Base-by-base conservation (phyloP, 371 early-diverging fungal genomes). In the Fennellomyces sp. region DNA sequence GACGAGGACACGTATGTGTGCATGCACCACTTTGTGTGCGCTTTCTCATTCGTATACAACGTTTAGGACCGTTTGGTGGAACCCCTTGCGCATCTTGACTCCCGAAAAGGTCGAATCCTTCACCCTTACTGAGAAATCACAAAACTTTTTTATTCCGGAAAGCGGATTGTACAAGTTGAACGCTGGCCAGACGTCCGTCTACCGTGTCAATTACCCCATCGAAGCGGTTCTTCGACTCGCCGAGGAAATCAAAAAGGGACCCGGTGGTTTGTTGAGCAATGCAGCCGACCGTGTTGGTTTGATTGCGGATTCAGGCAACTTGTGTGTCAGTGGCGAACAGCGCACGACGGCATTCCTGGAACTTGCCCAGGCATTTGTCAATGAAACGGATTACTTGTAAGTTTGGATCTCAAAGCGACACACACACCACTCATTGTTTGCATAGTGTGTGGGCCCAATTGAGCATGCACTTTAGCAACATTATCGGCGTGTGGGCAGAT, bases 121-220 rank as follows among this genome's bases (percentile, higher is more conserved):
- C 19, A 69, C 77, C 12, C 60, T 86, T 69, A 73, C 75, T 3
- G 75, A 75, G 27, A 83, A 83, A 55, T 65, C 75, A 8, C 70
- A 72, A 53, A 60, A 31, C 21, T 75, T 85, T 60, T 64, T 61
- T 28, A 58, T 83, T 8, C 83, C 79, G 36, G 57, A 70, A 11
- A 68, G 69, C 30, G 75, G 78, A 7, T 61, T 75, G 23, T 85
- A 78, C 79, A 85, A 83, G 60, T 54, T 85, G 52, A 85, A 85
- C 64, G 80, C 84, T 39, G 71, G 74, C 49, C 82, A 83, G 60
- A 81, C 75, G 2, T 67, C 76, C 33, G 82, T 93, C 47, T 92
- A 86, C 68, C 83, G 93, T 47, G 90, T 91, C 8, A 75, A 86
- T 31, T 94, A 94, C 63, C 80, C 87, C 19, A 70, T 81, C 15